Evolutionary conservation across 331 rosid species (phyloP).

Genomic region (Stylosanthes scabra): DNA sequence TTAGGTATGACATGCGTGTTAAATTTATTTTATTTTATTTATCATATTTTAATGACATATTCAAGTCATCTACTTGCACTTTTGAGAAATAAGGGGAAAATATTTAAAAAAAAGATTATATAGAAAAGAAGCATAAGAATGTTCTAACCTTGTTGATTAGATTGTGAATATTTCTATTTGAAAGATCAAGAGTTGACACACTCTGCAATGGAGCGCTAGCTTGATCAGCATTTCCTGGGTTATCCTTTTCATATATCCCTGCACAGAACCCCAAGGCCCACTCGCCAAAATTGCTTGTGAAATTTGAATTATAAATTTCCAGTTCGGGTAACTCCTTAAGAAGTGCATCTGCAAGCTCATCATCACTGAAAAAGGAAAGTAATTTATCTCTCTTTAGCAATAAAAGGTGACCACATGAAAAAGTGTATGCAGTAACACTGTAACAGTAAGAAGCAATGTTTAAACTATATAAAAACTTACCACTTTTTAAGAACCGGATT

Average conservation of each 20-base stretch:
- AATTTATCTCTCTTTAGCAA: slow-evolving; percentile 34
- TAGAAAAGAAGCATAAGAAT: slow-evolving; percentile 23
- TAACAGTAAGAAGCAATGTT: slow-evolving; percentile 7
- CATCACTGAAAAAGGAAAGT: slow-evolving; percentile 50
- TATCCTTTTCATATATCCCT: slow-evolving; percentile 80
- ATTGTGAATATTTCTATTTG: slow-evolving; percentile 75
- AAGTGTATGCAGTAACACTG: neutral
- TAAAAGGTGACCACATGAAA: neutral
- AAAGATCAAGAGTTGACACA: slow-evolving; percentile 74
- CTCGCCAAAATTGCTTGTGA: slow-evolving; percentile 67
- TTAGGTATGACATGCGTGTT: neutral
- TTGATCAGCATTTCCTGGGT: slow-evolving; percentile 56
- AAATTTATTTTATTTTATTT: neutral
- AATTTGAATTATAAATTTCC: slow-evolving; percentile 79
- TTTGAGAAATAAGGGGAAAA: slow-evolving; percentile 10
- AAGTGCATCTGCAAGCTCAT: slow-evolving; percentile 54
- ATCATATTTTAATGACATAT: slow-evolving; percentile 4
- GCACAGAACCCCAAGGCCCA: slow-evolving; percentile 96
- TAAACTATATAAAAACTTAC: slow-evolving; percentile 44
- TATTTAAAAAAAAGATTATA: neutral
- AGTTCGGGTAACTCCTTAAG: slow-evolving; percentile 61
- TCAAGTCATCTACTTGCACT: slow-evolving; percentile 1
- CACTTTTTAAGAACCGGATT: slow-evolving; percentile 60
- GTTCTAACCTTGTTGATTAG: slow-evolving; percentile 63
- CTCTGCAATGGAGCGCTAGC: slow-evolving; percentile 51